Evolutionary conservation across 2,329 filamentous ascomycete genomes (phyloP).

Genomic region (Alternaria sp.): DNA sequence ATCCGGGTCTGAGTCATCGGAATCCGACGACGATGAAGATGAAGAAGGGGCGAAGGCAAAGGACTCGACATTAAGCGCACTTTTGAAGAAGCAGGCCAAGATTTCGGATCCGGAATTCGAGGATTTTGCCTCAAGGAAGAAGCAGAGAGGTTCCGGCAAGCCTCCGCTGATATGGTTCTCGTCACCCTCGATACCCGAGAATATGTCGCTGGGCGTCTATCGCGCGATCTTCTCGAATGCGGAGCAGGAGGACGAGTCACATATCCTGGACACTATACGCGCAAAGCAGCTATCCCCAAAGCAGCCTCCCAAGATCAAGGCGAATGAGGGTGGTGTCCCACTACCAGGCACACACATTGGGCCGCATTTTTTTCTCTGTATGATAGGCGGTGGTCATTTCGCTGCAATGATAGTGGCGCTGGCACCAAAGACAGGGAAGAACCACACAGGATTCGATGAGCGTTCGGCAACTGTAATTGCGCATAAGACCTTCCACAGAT

Average conservation of each 20-base stretch:
- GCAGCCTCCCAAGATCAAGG: constrained; percentile 53
- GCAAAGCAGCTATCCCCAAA: constrained; percentile 78
- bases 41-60: constrained; percentile 57
- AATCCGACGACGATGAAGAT: constrained; percentile 73
- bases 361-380: constrained; percentile 93
- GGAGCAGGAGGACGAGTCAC: constrained; percentile 69
- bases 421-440: constrained; percentile 77
- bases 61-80: constrained; percentile 73
- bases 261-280: constrained; percentile 71
- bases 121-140: constrained; percentile 55
- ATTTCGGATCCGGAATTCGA: constrained; percentile 65
- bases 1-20: constrained; percentile 81
- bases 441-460: constrained; percentile 73
- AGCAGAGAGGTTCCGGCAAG: constrained; percentile 65
- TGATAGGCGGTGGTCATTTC: constrained; percentile 98
- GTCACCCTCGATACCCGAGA: constrained; percentile 74
- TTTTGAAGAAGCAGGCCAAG: constrained; percentile 83
- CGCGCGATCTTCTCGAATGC: constrained; percentile 75
- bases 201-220: constrained; percentile 86
- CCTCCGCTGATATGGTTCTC: constrained; percentile 85
- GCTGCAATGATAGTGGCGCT: constrained; percentile 94
- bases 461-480: constrained; percentile 86
- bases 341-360: constrained; percentile 66
- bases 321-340: constrained; percentile 64
- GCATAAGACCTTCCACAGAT: constrained; percentile 97